Evolutionary conservation across 352 stramenopile species (phyloP), one percentile per base, ranked within the genome.

Genomic region (Pythium vanterpoolii): DNA sequence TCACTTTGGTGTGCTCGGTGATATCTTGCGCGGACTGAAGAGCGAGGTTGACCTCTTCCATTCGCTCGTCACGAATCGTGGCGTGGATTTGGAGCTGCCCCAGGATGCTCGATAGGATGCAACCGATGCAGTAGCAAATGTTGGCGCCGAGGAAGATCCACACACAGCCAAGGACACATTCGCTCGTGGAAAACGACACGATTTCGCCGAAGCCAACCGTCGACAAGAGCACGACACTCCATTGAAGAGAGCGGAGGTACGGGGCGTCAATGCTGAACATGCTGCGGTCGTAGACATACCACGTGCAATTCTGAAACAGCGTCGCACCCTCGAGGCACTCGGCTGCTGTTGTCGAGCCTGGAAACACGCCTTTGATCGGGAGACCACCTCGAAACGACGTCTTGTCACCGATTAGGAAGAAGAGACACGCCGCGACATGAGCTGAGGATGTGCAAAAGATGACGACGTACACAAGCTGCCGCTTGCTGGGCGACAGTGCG

Each of bases 71-170:
- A 0, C 64, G 74, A 24, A 89, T 79, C 1, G 72, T 66, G 11
- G 36, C 28, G 8, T 87, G 28, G 11, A 87, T 82, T 26, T 66
- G 75, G 30, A 85, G 56, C 52, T 90, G 81, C 1, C 72, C 63
- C 1, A 82, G n/a, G 10, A 79, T 74, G 31, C 81, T 90, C 4
- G 81, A 79, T 6, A 90, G 43, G 8, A 79, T 72, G 28, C 71
- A 80, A 21, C 73, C 74, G 13, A 76, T 87, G 40, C 82, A 86
- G 60, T 90, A 90, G 68, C 78, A 89, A 50, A 90, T 82, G 48
- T 86, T 86, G 33, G 81, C 78, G 14, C 78, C 66, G n/a, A 86
- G 53, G 52, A 86, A 89, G 36, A 90, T 90, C 81, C 81, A 90
- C 13, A 87, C 49, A 16, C 64, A 73, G 5, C 73, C 81, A 2